Evolutionary conservation across 2,329 filamentous ascomycete species (phyloP).

Genomic region (Botrytis sinoallii): DNA sequence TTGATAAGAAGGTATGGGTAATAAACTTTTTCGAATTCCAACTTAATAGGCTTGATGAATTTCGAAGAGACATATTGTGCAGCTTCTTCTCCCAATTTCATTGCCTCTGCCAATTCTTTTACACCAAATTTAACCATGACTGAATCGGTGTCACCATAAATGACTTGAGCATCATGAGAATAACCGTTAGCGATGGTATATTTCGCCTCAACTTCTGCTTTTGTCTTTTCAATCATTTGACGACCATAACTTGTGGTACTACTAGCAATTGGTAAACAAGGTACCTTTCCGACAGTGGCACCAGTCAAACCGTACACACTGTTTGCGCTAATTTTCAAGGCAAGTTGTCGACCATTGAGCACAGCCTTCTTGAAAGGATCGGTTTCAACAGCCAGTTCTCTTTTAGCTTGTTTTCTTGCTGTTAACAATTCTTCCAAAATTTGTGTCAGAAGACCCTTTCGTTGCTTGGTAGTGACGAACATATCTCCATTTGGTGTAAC

Average conservation of each 20-base stretch:
- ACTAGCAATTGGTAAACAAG: constrained; percentile 91
- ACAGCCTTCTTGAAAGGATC: constrained; percentile 98
- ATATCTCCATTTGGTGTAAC: constrained; percentile 91
- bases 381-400: constrained; percentile 80
- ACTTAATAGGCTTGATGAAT: constrained; percentile 95
- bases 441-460: constrained; percentile 88
- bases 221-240: constrained; percentile 98
- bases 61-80: constrained; percentile 84
- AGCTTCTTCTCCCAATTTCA: constrained; percentile 94
- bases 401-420: constrained; percentile 94
- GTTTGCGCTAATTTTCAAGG: constrained; percentile 95
- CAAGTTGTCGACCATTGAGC: constrained; percentile 92
- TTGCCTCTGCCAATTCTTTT: constrained; percentile 78
- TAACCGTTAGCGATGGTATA: constrained; percentile 96
- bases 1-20: constrained; percentile 98
- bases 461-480: constrained; percentile 83
- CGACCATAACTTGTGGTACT: constrained; percentile 96
- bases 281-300: constrained; percentile 91
- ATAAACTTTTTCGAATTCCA: constrained; percentile 99
- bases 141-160: constrained; percentile 98
- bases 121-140: constrained; percentile 99
- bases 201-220: constrained; percentile 85
- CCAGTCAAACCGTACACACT: constrained; percentile 97
- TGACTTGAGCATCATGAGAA: constrained; percentile 89
- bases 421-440: constrained; percentile 90